Evolutionary conservation across 768 basidiomycete genomes (phyloP).

Genomic region (Stropharia rugosoannulata): DNA sequence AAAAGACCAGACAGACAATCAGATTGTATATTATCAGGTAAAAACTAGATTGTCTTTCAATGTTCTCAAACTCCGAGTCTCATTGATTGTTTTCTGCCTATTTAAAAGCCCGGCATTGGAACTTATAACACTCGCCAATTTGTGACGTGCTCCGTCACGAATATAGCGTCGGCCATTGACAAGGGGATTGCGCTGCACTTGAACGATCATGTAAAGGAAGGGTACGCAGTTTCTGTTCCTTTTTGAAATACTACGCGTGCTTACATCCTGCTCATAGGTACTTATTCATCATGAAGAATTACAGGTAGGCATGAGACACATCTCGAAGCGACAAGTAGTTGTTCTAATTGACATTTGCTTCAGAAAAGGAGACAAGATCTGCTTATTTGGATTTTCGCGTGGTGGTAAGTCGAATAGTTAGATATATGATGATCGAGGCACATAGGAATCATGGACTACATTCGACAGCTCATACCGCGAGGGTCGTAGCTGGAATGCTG

Average conservation of each 20-base stretch:
- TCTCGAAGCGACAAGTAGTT: too few species aligned
- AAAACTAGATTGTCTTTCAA: background rate
- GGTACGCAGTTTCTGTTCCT: conserved; percentile 12
- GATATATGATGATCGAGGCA: background rate
- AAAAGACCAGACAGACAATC: conserved; percentile 42
- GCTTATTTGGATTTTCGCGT: conserved; percentile 28
- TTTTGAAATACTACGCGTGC: background rate
- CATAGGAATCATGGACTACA: background rate
- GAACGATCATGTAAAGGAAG: conserved; percentile 29
- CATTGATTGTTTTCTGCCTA: background rate
- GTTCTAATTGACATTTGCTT: too few species aligned
- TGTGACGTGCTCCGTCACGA: conserved; percentile 16
- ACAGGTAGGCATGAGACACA: background rate
- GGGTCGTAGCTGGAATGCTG: conserved; percentile 29
- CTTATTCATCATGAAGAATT: conserved; percentile 6
- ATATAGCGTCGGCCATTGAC: conserved; percentile 18
- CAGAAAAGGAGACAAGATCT: conserved; percentile 29
- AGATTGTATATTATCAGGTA: conserved; percentile 56
- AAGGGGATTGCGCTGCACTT: conserved; percentile 22
- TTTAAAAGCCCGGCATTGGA: conserved; percentile 10
- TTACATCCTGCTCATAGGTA: background rate
- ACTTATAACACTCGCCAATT: conserved; percentile 13
- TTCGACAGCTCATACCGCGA: conserved; percentile 21
- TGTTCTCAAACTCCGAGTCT: background rate
- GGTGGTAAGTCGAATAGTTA: conserved; percentile 6